These are phyloP conservation scores for Botryobasidium botryosum DNA, from an alignment of 768 basidiomycete genomes.

Conservation along the genomic window DNA sequence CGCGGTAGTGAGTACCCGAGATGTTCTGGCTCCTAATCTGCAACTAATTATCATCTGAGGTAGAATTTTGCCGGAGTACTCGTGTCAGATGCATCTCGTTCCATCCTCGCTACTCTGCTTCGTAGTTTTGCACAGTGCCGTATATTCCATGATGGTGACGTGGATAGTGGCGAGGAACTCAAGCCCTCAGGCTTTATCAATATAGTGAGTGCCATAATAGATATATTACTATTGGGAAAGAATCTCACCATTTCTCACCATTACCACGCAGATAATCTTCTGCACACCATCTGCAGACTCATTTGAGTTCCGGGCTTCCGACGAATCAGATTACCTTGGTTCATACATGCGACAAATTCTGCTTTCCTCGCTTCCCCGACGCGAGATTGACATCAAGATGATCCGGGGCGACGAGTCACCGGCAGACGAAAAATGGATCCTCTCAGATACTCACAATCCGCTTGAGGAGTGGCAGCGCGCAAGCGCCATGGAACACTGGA, in stretches of 20 bases:
- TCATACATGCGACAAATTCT: slow-evolving; percentile 49
- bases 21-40: background rate
- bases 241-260: background rate
- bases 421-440: slow-evolving; percentile 25
- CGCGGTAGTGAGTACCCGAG: slow-evolving; percentile 44
- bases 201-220: slow-evolving; percentile 35
- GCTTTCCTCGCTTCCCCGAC: slow-evolving; percentile 31
- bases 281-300: slow-evolving; percentile 43
- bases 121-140: slow-evolving; percentile 63
- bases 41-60: background rate
- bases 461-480: slow-evolving; percentile 48
- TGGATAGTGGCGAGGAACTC: slow-evolving; percentile 29
- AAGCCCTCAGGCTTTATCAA: slow-evolving; percentile 40
- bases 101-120: slow-evolving; percentile 54
- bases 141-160: slow-evolving; percentile 53
- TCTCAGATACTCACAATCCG: slow-evolving; percentile 46
- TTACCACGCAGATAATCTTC: slow-evolving; percentile 49
- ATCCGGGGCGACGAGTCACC: slow-evolving; percentile 15
- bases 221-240: background rate
- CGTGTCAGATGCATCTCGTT: slow-evolving; percentile 40
- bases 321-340: slow-evolving; percentile 43
- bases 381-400: slow-evolving; percentile 35
- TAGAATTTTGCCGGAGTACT: slow-evolving; percentile 77
- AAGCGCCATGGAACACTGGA: slow-evolving; percentile 61
- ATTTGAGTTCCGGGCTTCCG: slow-evolving; percentile 40